Percentiles rank a stretch among this genome's conserved stretches.
Evolutionary conservation across 352 stramenopile genomes (phyloP).

Genomic region (Phytopythium ostracodes): DNA sequence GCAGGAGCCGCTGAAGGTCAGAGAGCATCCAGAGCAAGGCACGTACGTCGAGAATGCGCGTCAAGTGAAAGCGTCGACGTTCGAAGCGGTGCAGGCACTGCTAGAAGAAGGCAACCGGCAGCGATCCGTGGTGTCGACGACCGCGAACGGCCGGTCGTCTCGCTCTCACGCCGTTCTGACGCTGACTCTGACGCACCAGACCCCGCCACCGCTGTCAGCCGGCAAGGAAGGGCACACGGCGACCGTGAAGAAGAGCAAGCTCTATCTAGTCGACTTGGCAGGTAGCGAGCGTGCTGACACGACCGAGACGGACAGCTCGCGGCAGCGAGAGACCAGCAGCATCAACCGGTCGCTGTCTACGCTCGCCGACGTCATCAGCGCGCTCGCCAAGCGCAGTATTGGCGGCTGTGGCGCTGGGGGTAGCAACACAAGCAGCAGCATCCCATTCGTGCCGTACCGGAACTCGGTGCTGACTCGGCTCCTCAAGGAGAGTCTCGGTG

Average conservation of each 20-base stretch:
- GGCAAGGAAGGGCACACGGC: constrained; percentile 1
- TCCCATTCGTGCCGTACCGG: constrained; percentile 77
- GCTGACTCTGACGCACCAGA: constrained; percentile 44
- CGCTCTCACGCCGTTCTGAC: constrained; percentile 68
- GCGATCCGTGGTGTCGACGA: constrained; percentile 45
- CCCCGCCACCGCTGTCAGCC: constrained; percentile 4
- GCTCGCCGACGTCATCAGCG: constrained; percentile 81
- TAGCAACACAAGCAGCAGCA: constrained; percentile 10
- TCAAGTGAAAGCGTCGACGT: constrained; percentile 39
- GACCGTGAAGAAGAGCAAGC: constrained; percentile 44
- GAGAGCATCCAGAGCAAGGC: constrained; percentile 67
- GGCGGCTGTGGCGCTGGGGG: constrained; percentile 5
- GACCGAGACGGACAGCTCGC: constrained; percentile 33
- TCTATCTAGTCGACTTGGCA: constrained; percentile 72
- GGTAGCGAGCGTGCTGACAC: constrained; percentile 61
- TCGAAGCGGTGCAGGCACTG: constrained; percentile 46
- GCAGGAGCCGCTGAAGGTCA: constrained; percentile 51
- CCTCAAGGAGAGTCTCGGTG: constrained; percentile 75
- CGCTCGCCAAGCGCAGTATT: constrained; percentile 37
- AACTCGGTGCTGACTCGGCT: constrained; percentile 87
- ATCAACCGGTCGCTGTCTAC: constrained; percentile 86
- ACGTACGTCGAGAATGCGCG: constrained; percentile 61
- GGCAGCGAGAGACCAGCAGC: constrained; percentile 64
- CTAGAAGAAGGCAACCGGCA: constrained; percentile 60
- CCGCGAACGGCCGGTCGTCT: constrained; percentile 41